Percentiles rank a stretch among this genome's conserved stretches.
Conservation (phyloP, 164 flowering plant species). For the Annona squamosa region DNA sequence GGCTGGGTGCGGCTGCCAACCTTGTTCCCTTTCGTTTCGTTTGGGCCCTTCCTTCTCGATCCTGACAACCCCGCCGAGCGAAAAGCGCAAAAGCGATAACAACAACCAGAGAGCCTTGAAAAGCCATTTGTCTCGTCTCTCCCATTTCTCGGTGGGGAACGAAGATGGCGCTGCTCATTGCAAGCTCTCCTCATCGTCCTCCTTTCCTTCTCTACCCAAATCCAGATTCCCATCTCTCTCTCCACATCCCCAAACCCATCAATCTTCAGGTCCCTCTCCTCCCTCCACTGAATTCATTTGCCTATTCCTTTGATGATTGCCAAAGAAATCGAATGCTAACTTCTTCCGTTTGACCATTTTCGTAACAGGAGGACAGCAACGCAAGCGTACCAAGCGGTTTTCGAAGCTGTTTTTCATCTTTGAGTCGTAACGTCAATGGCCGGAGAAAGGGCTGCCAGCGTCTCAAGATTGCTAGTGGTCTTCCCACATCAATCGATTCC, state of each 20-base stretch:
- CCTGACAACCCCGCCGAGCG: no score
- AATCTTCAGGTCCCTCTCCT: background rate
- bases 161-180: background rate
- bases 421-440: conserved; percentile 1
- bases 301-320: background rate
- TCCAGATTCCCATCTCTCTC: background rate
- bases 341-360: no score
- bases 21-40: no score
- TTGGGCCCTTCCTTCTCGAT: no score
- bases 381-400: conserved; percentile 6
- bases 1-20: no score
- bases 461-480: conserved; percentile 12
- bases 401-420: conserved; percentile 5
- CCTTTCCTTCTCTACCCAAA: background rate
- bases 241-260: background rate
- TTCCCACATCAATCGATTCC: conserved; percentile 3
- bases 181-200: background rate
- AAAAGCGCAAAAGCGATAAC: background rate
- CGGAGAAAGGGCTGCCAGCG: conserved; percentile 4
- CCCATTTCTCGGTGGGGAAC: background rate
- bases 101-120: background rate
- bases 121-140: no score
- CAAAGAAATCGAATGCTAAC: background rate
- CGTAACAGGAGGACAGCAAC: no score
- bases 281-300: no score